A percentile compares a stretch with the other conserved stretches of the same genome.
Conservation (phyloP, 129 eudicot genomes). For the Lactuca sativa region DNA sequence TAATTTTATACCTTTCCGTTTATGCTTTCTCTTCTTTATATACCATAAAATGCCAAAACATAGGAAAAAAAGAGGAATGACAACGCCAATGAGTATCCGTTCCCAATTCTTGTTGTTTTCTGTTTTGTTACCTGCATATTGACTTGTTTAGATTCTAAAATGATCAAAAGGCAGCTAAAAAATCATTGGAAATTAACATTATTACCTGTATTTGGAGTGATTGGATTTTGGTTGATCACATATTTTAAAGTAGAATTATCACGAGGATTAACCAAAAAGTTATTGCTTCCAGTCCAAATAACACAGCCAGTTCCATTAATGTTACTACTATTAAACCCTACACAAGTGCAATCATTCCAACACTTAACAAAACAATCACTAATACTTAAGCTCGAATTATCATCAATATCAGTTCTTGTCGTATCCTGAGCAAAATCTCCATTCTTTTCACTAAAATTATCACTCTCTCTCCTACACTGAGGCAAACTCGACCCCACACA, state of each 20-base stretch:
- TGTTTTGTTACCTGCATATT: not conserved
- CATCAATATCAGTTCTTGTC: slow-evolving; percentile 5
- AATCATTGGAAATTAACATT: not conserved
- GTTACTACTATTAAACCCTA: slow-evolving; percentile 24
- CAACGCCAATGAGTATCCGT: slow-evolving; percentile 12
- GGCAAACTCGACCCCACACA: slow-evolving; percentile 26
- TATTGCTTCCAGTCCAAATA: slow-evolving; percentile 15
- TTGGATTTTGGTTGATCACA: slow-evolving; percentile 21
- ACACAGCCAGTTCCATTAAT: slow-evolving; percentile 29
- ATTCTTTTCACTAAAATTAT: slow-evolving; percentile 2
- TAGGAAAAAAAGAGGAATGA: slow-evolving; percentile 16
- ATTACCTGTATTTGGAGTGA: slow-evolving; percentile 8
- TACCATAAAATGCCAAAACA: slow-evolving; percentile 23
- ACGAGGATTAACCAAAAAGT: slow-evolving; percentile 5
- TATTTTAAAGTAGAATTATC: slow-evolving; percentile 3
- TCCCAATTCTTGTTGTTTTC: not conserved
- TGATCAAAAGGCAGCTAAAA: not conserved
- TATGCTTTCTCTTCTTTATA: not conserved
- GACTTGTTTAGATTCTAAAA: not conserved
- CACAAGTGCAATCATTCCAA: slow-evolving; percentile 49
- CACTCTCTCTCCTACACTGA: slow-evolving; percentile 12
- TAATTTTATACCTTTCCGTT: not conserved
- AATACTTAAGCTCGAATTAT: slow-evolving; percentile 27
- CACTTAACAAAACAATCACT: slow-evolving; percentile 52
- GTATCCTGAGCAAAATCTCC: slow-evolving; percentile 7